A percentile compares a stretch with the other conserved stretches of the same genome.
These are phyloP conservation scores for Pythium monospermum DNA, from an alignment of 352 stramenopile species.

Conservation along the genomic window DNA sequence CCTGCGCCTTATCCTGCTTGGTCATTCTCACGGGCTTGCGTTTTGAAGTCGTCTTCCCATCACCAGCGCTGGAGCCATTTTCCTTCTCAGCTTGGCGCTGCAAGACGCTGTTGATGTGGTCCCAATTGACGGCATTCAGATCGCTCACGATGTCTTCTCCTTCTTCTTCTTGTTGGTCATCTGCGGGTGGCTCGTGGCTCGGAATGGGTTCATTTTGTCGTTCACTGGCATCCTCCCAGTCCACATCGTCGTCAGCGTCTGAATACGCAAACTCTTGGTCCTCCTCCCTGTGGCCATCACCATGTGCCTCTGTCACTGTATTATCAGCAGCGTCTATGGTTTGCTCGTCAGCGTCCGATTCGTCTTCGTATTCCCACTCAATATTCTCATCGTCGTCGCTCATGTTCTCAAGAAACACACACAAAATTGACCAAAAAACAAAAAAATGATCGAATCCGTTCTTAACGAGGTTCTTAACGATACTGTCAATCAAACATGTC, in stretches of 20 bases:
- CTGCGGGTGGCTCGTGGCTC: conserved; percentile 6
- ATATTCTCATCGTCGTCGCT: conserved; percentile 17
- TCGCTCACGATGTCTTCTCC: conserved; percentile 9
- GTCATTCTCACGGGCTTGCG: conserved; percentile 48
- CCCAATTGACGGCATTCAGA: conserved; percentile 58
- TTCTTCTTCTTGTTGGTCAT: conserved; percentile 10
- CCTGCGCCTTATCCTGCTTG: conserved; percentile 55
- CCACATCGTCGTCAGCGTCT: conserved; percentile 48
- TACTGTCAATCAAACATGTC: neutral
- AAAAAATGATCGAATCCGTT: neutral
- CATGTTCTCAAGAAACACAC: conserved; percentile 2
- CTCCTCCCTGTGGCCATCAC: neutral
- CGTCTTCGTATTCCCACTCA: conserved; percentile 22
- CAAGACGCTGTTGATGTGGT: conserved; percentile 56
- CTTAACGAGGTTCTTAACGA: neutral
- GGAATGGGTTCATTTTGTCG: conserved; percentile 14
- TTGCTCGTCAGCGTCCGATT: conserved; percentile 9
- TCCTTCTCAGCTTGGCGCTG: conserved; percentile 25
- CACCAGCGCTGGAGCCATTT: neutral
- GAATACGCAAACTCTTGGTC: conserved; percentile 43
- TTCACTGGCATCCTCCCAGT: conserved; percentile 50
- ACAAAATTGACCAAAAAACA: too few species aligned
- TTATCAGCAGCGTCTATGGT: neutral
- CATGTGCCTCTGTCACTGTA: neutral
- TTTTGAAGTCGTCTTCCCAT: conserved; percentile 7